Percentiles rank a stretch among this genome's conserved stretches.
These are phyloP conservation scores for Apiotrichum sp. DNA, from an alignment of 1,284 basidiomycete genomes.

Conservation along the genomic window DNA sequence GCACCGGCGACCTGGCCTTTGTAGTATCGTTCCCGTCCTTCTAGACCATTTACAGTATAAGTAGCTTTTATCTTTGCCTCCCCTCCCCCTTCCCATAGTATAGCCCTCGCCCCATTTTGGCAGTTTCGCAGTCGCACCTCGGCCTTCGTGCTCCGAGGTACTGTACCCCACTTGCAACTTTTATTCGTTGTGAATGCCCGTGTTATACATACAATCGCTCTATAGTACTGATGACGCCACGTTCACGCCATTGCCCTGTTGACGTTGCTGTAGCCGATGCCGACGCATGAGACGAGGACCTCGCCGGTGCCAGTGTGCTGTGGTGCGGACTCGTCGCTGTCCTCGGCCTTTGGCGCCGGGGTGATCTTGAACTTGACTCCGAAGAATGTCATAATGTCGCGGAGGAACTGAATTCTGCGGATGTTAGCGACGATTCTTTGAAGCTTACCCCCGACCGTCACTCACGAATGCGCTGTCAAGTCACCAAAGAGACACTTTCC, in stretches of 20 bases:
- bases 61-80: too few species aligned
- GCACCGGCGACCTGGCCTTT: too few species aligned
- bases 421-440: not conserved
- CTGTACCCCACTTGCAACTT: not conserved
- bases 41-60: too few species aligned
- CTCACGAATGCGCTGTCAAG: slow-evolving; percentile 73
- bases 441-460: slow-evolving; percentile 20
- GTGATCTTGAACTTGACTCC: slow-evolving; percentile 58
- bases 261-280: slow-evolving; percentile 50
- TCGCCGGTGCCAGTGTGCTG: slow-evolving; percentile 22
- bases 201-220: slow-evolving; percentile 17
- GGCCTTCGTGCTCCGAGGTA: not conserved
- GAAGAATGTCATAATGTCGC: slow-evolving; percentile 75
- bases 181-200: slow-evolving; percentile 2
- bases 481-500: slow-evolving; percentile 78
- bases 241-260: slow-evolving; percentile 45
- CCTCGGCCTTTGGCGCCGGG: slow-evolving; percentile 15
- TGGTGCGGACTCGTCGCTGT: not conserved
- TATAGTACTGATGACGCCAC: slow-evolving; percentile 4
- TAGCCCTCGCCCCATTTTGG: too few species aligned
- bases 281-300: slow-evolving; percentile 48
- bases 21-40: too few species aligned
- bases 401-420: slow-evolving; percentile 84
- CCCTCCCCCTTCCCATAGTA: not conserved
- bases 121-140: not conserved